Evolutionary conservation across 164 flowering plant genomes (phyloP).

Genomic region (Magnolia changhungtana): DNA sequence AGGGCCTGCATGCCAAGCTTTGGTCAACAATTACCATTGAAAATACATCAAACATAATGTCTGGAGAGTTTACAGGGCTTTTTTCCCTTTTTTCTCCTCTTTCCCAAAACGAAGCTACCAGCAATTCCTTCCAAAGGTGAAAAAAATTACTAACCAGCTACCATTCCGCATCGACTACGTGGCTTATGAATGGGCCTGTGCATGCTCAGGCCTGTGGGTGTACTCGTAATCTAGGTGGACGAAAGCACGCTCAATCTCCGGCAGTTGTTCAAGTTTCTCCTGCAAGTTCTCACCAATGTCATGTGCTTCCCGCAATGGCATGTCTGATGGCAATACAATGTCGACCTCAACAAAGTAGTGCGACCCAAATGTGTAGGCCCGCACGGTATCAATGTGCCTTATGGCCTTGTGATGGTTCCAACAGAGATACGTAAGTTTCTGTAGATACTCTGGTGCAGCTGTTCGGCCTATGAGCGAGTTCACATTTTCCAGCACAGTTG

Average conservation of each 20-base stretch:
- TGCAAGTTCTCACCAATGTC: constrained; percentile 89
- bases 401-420: constrained; percentile 93
- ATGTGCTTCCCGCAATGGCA: constrained; percentile 87
- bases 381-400: constrained; percentile 70
- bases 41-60: too few relatives aligned
- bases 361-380: constrained; percentile 96
- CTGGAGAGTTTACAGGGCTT: too few relatives aligned
- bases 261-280: constrained; percentile 80
- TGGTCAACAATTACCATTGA: too few relatives aligned
- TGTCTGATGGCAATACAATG: constrained; percentile 74
- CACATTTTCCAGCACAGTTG: constrained; percentile 86
- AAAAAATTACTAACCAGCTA: too few relatives aligned
- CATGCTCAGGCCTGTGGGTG: constrained; percentile 87
- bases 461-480: constrained; percentile 81
- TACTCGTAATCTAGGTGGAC: constrained; percentile 91
- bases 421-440: constrained; percentile 84
- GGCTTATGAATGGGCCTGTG: constrained; percentile 42
- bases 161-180: not conserved
- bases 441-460: constrained; percentile 87
- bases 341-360: constrained; percentile 99
- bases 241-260: constrained; percentile 90
- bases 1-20: too few relatives aligned
- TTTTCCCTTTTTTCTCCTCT: too few relatives aligned
- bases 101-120: too few relatives aligned
- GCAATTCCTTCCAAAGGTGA: too few relatives aligned